These are phyloP conservation scores for Puya raimondii DNA, from an alignment of 176 grass and related monocot genomes.

Conservation along the genomic window DNA sequence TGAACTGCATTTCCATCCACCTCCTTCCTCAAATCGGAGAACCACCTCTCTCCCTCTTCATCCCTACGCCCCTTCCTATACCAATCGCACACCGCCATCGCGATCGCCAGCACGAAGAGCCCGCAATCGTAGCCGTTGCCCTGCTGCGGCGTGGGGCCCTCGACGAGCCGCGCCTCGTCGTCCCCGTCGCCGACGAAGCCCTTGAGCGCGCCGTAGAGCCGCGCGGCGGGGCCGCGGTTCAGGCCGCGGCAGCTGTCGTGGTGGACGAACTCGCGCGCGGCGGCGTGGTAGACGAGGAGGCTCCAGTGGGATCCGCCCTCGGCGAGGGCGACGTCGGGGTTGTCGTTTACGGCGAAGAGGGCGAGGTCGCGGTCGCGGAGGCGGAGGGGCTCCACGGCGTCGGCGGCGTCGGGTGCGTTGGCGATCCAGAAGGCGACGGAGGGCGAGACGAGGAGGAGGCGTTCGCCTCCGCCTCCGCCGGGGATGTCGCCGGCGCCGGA, in stretches of 20 bases:
- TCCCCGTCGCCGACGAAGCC: neutral
- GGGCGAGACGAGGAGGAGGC: conserved; percentile 53
- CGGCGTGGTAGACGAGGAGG: conserved; percentile 25
- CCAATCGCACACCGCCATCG: conserved; percentile 53
- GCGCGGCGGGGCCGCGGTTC: conserved; percentile 32
- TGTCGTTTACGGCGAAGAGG: conserved; percentile 67
- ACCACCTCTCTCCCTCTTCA: conserved; percentile 33
- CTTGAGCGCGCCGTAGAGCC: conserved; percentile 30
- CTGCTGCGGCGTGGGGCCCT: conserved; percentile 62
- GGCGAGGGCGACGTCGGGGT: conserved; percentile 31
- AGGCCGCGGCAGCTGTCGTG: conserved; percentile 43
- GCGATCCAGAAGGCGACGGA: conserved; percentile 65
- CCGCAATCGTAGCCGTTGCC: conserved; percentile 70
- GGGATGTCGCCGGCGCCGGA: neutral
- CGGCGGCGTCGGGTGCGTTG: conserved; percentile 34
- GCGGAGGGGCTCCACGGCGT: conserved; percentile 34
- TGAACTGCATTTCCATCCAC: conserved; percentile 34
- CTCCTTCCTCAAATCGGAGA: conserved; percentile 35
- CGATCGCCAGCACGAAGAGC: conserved; percentile 53
- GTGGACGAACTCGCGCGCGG: conserved; percentile 42
- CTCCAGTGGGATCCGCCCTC: conserved; percentile 69
- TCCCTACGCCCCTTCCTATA: conserved; percentile 17
- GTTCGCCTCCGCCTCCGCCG: neutral
- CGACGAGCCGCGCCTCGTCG: conserved; percentile 16
- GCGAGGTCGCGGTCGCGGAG: conserved; percentile 35